Conservation (phyloP, 2,329 filamentous ascomycete genomes). For the Alternaria solani region DNA sequence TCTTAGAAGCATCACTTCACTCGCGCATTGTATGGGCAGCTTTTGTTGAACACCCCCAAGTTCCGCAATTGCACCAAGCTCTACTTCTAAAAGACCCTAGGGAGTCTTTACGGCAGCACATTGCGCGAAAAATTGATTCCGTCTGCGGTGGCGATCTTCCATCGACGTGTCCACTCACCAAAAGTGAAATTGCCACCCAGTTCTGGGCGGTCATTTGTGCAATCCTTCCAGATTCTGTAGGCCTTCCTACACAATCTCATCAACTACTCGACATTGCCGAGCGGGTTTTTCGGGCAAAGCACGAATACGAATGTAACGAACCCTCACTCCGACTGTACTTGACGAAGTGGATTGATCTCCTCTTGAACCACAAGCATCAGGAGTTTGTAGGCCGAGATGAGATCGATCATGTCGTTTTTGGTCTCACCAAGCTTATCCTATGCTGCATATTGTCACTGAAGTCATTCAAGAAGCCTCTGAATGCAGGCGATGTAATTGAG, state of each 20-base stretch:
- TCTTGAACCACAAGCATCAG: slow-evolving; percentile 45
- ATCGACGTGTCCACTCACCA: slow-evolving; percentile 40
- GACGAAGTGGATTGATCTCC: slow-evolving; percentile 41
- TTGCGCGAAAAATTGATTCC: slow-evolving; percentile 43
- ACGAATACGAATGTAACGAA: slow-evolving; percentile 46
- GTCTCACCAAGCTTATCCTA: slow-evolving; percentile 52
- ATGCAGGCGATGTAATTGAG: slow-evolving; percentile 39
- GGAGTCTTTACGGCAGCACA: slow-evolving; percentile 34
- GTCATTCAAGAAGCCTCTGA: slow-evolving; percentile 51
- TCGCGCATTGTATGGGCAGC: slow-evolving; percentile 45
- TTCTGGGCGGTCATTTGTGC: slow-evolving; percentile 47
- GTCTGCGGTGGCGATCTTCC: slow-evolving; percentile 47
- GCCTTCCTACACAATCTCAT: slow-evolving; percentile 34
- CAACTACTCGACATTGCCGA: slow-evolving; percentile 49
- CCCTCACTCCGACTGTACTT: slow-evolving; percentile 39
- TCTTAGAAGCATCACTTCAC: slow-evolving; percentile 50
- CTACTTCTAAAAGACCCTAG: slow-evolving; percentile 41
- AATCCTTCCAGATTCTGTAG: slow-evolving; percentile 41
- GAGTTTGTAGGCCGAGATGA: slow-evolving; percentile 49
- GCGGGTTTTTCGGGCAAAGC: slow-evolving; percentile 46
- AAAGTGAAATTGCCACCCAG: slow-evolving; percentile 40
- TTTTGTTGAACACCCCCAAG: slow-evolving; percentile 36
- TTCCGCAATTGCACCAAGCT: slow-evolving; percentile 37
- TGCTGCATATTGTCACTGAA: slow-evolving; percentile 51
- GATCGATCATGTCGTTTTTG: slow-evolving; percentile 47